Conservation (phyloP, 768 basidiomycete species). For the Daedaleopsis nitida region DNA sequence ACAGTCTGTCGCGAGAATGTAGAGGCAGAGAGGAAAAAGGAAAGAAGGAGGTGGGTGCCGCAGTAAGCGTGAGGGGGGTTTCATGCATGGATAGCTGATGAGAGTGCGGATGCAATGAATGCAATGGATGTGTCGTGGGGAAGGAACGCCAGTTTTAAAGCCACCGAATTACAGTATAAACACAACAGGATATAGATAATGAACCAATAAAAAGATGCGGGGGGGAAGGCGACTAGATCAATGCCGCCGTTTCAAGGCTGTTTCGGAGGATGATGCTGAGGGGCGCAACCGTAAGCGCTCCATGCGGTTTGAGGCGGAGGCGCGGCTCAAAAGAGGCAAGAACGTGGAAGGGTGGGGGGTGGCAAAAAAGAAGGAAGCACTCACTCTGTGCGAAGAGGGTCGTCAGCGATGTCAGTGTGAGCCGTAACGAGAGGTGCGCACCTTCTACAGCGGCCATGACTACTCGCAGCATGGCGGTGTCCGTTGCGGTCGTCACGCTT, state of each 20-base stretch:
- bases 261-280: constrained; percentile 69
- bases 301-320: constrained; percentile 3
- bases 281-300: constrained; percentile 19
- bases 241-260: constrained; percentile 64
- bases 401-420: constrained; percentile 11
- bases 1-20: constrained; percentile 12
- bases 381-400: constrained; percentile 60
- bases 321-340: constrained; percentile 11
- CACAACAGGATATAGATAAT: constrained; percentile 12
- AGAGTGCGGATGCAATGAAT: not conserved
- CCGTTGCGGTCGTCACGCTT: constrained; percentile 89
- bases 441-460: constrained; percentile 98
- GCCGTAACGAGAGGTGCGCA: constrained; percentile 38
- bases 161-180: constrained; percentile 9
- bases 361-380: constrained; percentile 38
- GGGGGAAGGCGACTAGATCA: constrained; percentile 47
- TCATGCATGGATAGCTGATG: constrained; percentile 1
- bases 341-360: constrained; percentile 31
- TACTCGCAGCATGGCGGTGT: constrained; percentile 83
- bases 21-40: constrained; percentile 14
- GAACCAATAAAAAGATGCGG: constrained; percentile 1
- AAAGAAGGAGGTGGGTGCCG: constrained; percentile 1
- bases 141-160: constrained; percentile 11
- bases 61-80: not conserved
- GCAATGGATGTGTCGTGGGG: not conserved